Conservation (phyloP, 176 grass and related monocot species). For the Thinopyrum elongatum region DNA sequence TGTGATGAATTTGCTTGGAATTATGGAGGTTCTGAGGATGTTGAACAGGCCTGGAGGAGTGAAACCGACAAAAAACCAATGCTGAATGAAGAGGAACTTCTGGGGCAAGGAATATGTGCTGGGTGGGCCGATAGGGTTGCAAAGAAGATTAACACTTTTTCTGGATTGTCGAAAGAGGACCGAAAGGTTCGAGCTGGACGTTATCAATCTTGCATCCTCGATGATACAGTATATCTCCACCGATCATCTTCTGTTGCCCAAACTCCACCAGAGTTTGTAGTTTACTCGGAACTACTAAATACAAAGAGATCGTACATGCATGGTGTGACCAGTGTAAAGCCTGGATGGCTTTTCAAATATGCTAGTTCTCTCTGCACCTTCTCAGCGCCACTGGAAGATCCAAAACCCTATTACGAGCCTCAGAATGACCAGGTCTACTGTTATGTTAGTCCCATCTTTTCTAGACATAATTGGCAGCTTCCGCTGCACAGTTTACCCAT, state of each 20-base stretch:
- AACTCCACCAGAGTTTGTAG: slow-evolving; percentile 75
- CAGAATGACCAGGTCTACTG: slow-evolving; percentile 56
- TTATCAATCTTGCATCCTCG: slow-evolving; percentile 61
- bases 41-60: slow-evolving; percentile 71
- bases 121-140: slow-evolving; percentile 90
- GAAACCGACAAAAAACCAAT: slow-evolving; percentile 49
- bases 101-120: slow-evolving; percentile 77
- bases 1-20: slow-evolving; percentile 80
- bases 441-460: slow-evolving; percentile 81
- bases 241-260: slow-evolving; percentile 68
- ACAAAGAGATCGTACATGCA: slow-evolving; percentile 82
- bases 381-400: slow-evolving; percentile 64
- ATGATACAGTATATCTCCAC: slow-evolving; percentile 74
- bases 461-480: slow-evolving; percentile 81
- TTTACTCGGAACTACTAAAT: slow-evolving; percentile 83
- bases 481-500: slow-evolving; percentile 64
- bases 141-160: slow-evolving; percentile 47
- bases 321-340: slow-evolving; percentile 76
- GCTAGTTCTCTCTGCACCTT: slow-evolving; percentile 89
- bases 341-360: slow-evolving; percentile 89
- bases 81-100: slow-evolving; percentile 68
- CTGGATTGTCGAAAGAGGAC: slow-evolving; percentile 39
- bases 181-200: slow-evolving; percentile 46
- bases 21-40: slow-evolving; percentile 52
- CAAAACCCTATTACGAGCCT: slow-evolving; percentile 78